These are phyloP conservation scores for Aspergillus flavus DNA, from an alignment of 2,329 filamentous ascomycete genomes.

Conservation along the genomic window DNA sequence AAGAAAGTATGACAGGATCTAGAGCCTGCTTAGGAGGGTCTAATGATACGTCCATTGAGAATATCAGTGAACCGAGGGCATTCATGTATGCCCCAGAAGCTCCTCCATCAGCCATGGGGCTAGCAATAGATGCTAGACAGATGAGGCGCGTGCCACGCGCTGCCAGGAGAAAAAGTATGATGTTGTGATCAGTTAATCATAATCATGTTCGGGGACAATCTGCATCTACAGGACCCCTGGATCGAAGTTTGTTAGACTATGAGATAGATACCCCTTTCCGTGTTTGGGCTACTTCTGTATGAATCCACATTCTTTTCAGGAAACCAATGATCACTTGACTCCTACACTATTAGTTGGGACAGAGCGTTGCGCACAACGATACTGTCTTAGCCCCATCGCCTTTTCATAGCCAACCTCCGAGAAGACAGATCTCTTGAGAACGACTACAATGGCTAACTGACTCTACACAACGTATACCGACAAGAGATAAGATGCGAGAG, in stretches of 20 bases:
- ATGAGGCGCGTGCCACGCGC: constrained; percentile 34
- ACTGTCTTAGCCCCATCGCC: neutral
- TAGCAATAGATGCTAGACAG: constrained; percentile 18
- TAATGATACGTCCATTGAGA: constrained; percentile 1
- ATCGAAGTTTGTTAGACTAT: constrained; percentile 17
- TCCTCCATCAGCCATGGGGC: constrained; percentile 8
- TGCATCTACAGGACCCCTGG: constrained; percentile 21
- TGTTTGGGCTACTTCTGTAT: neutral
- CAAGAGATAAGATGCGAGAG: neutral
- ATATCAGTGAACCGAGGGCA: neutral
- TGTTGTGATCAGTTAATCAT: constrained; percentile 30
- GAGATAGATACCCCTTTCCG: constrained; percentile 29
- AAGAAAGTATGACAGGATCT: neutral
- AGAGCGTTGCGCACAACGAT: neutral
- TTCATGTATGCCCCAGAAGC: constrained; percentile 10
- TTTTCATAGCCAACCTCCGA: neutral
- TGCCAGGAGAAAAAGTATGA: constrained; percentile 44
- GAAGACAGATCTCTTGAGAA: neutral
- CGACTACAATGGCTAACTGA: neutral
- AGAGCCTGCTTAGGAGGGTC: neutral
- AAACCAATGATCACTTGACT: neutral
- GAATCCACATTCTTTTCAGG: neutral
- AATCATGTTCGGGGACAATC: neutral
- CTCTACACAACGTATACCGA: neutral
- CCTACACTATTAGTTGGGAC: neutral